Conservation (phyloP, 2,329 filamentous ascomycete species). For the Rhinocladiella mackenziei region DNA sequence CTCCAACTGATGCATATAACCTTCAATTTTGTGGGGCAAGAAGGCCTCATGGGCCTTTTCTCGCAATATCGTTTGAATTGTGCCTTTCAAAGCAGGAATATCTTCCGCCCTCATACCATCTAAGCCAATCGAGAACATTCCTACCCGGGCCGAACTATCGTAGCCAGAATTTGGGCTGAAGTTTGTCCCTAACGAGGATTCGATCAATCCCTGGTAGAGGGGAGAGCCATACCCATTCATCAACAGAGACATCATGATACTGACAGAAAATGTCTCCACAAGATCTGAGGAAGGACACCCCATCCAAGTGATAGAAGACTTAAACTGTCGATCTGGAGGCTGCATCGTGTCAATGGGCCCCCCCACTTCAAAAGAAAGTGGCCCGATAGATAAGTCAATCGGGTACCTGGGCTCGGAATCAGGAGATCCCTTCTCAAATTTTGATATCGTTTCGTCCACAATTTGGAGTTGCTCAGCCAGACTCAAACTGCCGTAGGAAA, state of each 20-base stretch:
- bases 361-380: slow-evolving; percentile 64
- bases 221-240: slow-evolving; percentile 96
- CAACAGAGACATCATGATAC: slow-evolving; percentile 75
- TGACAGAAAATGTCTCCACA: slow-evolving; percentile 81
- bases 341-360: slow-evolving; percentile 86
- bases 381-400: slow-evolving; percentile 63
- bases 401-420: slow-evolving; percentile 74
- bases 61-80: slow-evolving; percentile 67
- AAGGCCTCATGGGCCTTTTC: slow-evolving; percentile 73
- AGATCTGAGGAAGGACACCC: slow-evolving; percentile 78
- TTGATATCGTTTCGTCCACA: slow-evolving; percentile 67
- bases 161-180: slow-evolving; percentile 95
- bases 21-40: slow-evolving; percentile 84
- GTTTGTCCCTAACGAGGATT: slow-evolving; percentile 83
- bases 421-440: slow-evolving; percentile 66
- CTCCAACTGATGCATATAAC: slow-evolving; percentile 89
- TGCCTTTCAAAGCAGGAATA: slow-evolving; percentile 69
- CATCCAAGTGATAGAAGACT: slow-evolving; percentile 91
- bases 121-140: slow-evolving; percentile 84
- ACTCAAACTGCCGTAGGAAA: slow-evolving; percentile 93
- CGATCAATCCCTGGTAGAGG: slow-evolving; percentile 81
- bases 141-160: slow-evolving; percentile 69
- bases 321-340: slow-evolving; percentile 80
- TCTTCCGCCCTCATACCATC: slow-evolving; percentile 83
- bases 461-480: slow-evolving; percentile 75